A percentile compares a stretch with the other conserved stretches of the same genome.
Conservation (phyloP, 164 flowering plant genomes). For the Macadamia tetraphylla region DNA sequence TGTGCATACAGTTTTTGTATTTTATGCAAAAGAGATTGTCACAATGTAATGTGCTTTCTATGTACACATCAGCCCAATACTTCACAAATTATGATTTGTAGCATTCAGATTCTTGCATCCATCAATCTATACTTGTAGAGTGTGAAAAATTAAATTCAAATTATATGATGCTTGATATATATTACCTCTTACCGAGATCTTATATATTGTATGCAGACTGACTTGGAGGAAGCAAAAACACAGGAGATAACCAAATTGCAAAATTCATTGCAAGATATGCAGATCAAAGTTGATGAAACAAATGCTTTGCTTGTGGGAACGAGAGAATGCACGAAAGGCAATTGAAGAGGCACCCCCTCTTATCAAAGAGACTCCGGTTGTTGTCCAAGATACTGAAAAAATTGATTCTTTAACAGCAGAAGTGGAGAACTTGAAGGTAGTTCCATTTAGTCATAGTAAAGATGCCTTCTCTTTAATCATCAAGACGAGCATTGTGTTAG, state of each 20-base stretch:
- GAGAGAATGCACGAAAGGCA: constrained; percentile 45
- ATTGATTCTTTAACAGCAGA: constrained; percentile 51
- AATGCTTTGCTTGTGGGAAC: constrained; percentile 44
- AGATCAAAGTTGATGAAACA: constrained; percentile 48
- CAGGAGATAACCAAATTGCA: constrained; percentile 49
- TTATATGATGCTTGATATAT: neutral
- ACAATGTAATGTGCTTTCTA: too few species aligned
- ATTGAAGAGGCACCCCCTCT: constrained; percentile 49
- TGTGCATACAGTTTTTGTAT: neutral
- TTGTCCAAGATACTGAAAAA: constrained; percentile 46
- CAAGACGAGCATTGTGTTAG: too few species aligned
- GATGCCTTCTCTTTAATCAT: neutral
- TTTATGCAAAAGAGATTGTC: too few species aligned
- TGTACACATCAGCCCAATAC: too few species aligned
- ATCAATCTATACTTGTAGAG: neutral
- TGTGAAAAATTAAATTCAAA: neutral
- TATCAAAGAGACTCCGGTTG: constrained; percentile 41
- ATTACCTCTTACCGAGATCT: neutral
- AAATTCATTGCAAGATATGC: constrained; percentile 43
- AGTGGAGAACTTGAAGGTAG: constrained; percentile 72
- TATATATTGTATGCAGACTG: constrained; percentile 36
- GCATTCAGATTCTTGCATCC: neutral
- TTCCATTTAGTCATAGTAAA: constrained; percentile 5
- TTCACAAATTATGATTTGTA: too few species aligned
- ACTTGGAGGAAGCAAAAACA: constrained; percentile 64